Evolutionary conservation across 208 protist genomes (phyloP), one percentile per base, ranked within the genome.

Genomic region (Leishmania gerbilli): DNA sequence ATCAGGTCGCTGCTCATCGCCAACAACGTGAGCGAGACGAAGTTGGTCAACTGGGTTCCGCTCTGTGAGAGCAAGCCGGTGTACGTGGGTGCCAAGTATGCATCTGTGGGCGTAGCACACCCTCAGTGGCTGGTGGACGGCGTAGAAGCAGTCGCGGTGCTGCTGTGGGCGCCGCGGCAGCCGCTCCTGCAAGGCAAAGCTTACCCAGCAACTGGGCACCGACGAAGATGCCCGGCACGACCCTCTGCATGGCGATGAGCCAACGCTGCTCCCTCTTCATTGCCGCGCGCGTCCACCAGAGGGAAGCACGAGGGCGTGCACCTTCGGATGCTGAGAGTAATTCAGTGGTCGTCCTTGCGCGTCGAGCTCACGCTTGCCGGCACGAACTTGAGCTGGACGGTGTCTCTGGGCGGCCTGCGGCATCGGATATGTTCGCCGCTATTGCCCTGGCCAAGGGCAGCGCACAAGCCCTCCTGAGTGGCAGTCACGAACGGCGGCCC

Each of bases 151-250:
- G 72, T 68, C 40, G 47, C 60, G 34, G 77, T 86, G 42, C 53
- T 91, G n/a, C 83, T 83, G 7, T 78, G 87, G n/a, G 47, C 86
- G 13, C 86, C 89, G 47, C 80, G 71, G 67, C 31, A 84, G 84
- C 51, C 82, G 82, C 19, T 21, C 72, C 3, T 65, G 91, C 31
- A 64, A 65, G 11, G 68, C 45, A 0, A 88, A 80, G 58, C 90
- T 91, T 74, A 62, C 34, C n/a, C 34, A 71, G 9, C 49, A 86
- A n/a, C 77, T 91, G 8, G 89, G 88, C 79, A 17, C n/a, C 3
- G 90, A 82, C 62, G 79, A 87, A 13, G 89, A 89, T 77, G 74
- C 71, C 74, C 90, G 78, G 83, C 79, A 80, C 40, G 79, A 90
- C 40, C 72, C 79, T 55, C 27, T 81, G 74, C 77, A 91, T 82